phyloP scores from a whole-genome alignment of 2,329 filamentous ascomycete species.

The Magnaporthales sp. region DNA sequence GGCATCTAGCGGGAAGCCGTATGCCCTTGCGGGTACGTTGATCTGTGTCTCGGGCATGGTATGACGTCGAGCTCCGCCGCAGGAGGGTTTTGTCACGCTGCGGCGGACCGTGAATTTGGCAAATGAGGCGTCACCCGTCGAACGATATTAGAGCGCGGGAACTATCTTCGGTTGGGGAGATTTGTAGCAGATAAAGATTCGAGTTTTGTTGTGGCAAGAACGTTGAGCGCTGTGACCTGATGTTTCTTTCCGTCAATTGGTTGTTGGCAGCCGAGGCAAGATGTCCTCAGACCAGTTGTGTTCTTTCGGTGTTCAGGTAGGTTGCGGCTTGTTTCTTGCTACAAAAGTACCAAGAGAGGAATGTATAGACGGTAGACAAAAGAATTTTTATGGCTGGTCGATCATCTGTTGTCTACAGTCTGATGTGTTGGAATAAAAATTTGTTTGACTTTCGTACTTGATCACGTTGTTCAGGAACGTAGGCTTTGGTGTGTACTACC shows the following conservation, averaged over 20 bases:
- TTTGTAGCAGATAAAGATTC: not conserved
- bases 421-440: not conserved
- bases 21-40: slow-evolving; percentile 24
- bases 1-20: slow-evolving; percentile 52
- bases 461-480: not conserved
- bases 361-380: not conserved
- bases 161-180: not conserved
- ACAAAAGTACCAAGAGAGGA: not conserved
- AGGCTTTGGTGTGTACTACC: not conserved
- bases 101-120: not conserved
- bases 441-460: not conserved
- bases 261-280: not conserved
- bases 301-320: not conserved
- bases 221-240: not conserved
- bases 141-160: not conserved
- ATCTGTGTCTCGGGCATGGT: slow-evolving; percentile 11
- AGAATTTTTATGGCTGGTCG: not conserved
- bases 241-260: not conserved
- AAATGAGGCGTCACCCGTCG: not conserved
- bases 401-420: not conserved
- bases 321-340: not conserved
- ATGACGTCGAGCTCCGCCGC: slow-evolving; percentile 2
- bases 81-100: slow-evolving; percentile 1
- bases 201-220: not conserved
- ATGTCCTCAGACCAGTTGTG: not conserved